Evolutionary conservation across 129 eudicot genomes (phyloP), one percentile per base, ranked within the genome.

Genomic region (Lactuca saligna): DNA sequence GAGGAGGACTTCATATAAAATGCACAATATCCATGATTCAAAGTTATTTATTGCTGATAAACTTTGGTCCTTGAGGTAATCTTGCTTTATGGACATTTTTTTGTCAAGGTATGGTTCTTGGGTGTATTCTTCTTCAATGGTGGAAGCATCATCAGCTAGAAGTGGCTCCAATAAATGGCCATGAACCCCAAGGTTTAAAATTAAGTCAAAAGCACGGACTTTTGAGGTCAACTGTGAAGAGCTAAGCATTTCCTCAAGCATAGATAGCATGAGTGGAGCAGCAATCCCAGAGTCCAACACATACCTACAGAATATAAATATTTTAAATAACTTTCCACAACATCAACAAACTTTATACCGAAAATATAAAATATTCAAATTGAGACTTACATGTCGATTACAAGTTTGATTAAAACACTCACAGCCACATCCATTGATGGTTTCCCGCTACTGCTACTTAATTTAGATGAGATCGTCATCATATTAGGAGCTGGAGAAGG

Each of bases 401-500:
- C 92, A 70, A 93, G 97, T 87, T 93, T 93, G 66, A 93, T 87
- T 61, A 93, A 90, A 64, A 93, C 99, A 83, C 99, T 93, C 72
- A 89, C 97, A 75, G 99, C 95, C 81, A 89, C 99, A 76, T 93
- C 99, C 95, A 89, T 82, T 44, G 99, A 85, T 35, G 99, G 99
- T 78, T 74, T 93, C 63, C 97, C 89, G 75, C 90, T 82, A 63
- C 84, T 81, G 78, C 81, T 89, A 57, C 83, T 85, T 68, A 93
- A 71, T 81, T 85, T 87, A 33, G 95, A 85, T 7, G 97, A 89
- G 57, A 89, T 60, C 14, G 93, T 87, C 87, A 77, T 79, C 57
- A 56, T 59, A 82, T 85, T 81, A 29, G 88, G 39, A 71, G 55
- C 82, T 61, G 84, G 82, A 29, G 86, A 63, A 17, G 87, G 82